Conservation (phyloP, 2,329 filamentous ascomycete species). For the Fusarium protoensiforme region DNA sequence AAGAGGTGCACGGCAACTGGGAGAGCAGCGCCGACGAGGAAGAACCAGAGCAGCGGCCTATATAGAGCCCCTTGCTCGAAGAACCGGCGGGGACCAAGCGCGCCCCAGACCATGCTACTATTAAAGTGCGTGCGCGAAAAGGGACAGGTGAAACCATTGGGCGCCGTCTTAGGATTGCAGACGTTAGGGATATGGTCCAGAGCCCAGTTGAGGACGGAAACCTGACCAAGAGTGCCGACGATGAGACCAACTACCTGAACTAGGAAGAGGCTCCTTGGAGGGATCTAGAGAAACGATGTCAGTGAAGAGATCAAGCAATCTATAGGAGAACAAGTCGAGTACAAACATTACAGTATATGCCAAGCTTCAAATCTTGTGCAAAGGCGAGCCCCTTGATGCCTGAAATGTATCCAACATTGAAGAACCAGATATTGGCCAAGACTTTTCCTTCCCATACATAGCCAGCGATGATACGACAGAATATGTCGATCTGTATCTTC, state of each 20-base stretch:
- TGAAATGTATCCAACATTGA: slow-evolving; percentile 53
- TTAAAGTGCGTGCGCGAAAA: slow-evolving; percentile 58
- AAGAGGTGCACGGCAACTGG: slow-evolving; percentile 60
- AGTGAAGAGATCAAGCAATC: not conserved
- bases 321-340: not conserved
- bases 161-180: slow-evolving; percentile 55
- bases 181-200: slow-evolving; percentile 60
- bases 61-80: slow-evolving; percentile 64
- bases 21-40: slow-evolving; percentile 60
- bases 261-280: slow-evolving; percentile 56
- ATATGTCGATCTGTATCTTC: slow-evolving; percentile 57
- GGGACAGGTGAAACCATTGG: slow-evolving; percentile 58
- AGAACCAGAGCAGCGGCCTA: slow-evolving; percentile 62
- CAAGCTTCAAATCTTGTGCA: slow-evolving; percentile 58
- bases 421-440: slow-evolving; percentile 52
- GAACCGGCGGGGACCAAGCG: slow-evolving; percentile 66
- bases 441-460: slow-evolving; percentile 59
- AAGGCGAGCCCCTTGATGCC: slow-evolving; percentile 55
- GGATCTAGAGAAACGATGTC: slow-evolving; percentile 45
- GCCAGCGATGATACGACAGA: slow-evolving; percentile 57
- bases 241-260: slow-evolving; percentile 56
- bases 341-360: slow-evolving; percentile 50
- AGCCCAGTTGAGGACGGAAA: slow-evolving; percentile 51
- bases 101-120: slow-evolving; percentile 66
- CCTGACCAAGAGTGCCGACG: slow-evolving; percentile 57